Conservation (phyloP, 805 yeast species). For the Ogataea ganodermae region DNA sequence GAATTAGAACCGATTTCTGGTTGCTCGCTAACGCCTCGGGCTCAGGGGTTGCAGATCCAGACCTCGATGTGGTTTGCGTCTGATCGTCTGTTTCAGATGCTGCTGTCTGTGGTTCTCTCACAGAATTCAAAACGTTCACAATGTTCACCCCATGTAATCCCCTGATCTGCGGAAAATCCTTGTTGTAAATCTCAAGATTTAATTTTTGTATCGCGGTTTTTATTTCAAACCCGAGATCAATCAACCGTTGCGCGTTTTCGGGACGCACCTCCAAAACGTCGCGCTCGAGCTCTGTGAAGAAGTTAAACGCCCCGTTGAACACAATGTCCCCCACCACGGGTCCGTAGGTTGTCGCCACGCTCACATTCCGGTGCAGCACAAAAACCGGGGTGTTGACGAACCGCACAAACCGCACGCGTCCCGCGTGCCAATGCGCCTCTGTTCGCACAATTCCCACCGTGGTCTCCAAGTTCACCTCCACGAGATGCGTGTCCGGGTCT, state of each 20-base stretch:
- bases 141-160: constrained; percentile 27
- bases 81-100: constrained; percentile 4
- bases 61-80: constrained; percentile 11
- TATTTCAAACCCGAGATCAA: constrained; percentile 25
- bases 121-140: constrained; percentile 13
- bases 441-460: constrained; percentile 29
- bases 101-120: no score
- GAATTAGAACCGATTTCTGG: constrained; percentile 25
- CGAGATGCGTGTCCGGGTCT: constrained; percentile 14
- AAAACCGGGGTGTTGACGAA: constrained; percentile 29
- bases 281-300: constrained; percentile 20
- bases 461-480: constrained; percentile 26
- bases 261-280: constrained; percentile 18
- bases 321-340: constrained; percentile 28
- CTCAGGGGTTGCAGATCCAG: neutral
- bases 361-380: constrained; percentile 18
- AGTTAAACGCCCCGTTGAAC: constrained; percentile 32
- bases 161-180: constrained; percentile 28
- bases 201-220: constrained; percentile 15
- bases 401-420: constrained; percentile 25
- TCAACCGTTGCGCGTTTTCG: constrained; percentile 21
- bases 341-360: constrained; percentile 21
- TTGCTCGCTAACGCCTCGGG: constrained; percentile 6
- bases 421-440: constrained; percentile 29
- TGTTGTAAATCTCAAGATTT: constrained; percentile 17